A percentile compares a stretch with the other conserved stretches of the same genome.
Evolutionary conservation across 192 early-diverging fungal species (phyloP).

Genomic region (Linnemannia zychae): DNA sequence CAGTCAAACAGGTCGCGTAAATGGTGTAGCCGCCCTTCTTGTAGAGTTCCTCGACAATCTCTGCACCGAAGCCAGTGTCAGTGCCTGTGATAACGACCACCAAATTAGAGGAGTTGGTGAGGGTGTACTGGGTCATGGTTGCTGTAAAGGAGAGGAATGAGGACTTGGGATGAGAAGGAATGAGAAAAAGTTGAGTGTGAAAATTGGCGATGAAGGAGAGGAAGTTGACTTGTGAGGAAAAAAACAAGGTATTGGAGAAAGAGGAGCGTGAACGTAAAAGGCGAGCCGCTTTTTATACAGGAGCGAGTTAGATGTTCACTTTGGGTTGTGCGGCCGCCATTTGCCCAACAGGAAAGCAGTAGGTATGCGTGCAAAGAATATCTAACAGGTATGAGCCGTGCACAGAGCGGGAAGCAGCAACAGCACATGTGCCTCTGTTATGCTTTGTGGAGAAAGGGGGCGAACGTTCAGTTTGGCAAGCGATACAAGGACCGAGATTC

Average conservation of each 20-base stretch:
- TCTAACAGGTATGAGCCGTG: neutral
- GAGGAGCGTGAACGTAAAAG: neutral
- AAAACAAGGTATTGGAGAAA: neutral
- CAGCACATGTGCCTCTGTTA: neutral
- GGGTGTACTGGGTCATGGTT: constrained; percentile 7
- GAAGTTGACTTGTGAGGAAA: neutral
- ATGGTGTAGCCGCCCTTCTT: constrained; percentile 41
- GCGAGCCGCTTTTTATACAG: neutral
- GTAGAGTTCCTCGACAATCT: constrained; percentile 49
- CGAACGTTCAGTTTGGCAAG: neutral
- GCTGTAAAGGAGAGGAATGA: neutral
- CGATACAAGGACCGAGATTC: neutral
- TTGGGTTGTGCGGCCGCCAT: constrained; percentile 1
- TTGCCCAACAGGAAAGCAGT: neutral
- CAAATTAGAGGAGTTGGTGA: constrained; percentile 38
- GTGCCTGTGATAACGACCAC: constrained; percentile 51
- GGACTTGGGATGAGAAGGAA: neutral
- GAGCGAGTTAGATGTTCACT: constrained; percentile 5
- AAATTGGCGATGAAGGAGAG: neutral
- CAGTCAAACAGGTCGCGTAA: constrained; percentile 53
- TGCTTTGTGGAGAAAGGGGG: neutral
- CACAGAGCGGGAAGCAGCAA: neutral
- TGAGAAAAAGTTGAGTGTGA: neutral
- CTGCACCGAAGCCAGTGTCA: constrained; percentile 52
- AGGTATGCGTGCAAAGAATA: neutral